Evolutionary conservation across 345 rosid genomes (phyloP).

Genomic region (Eucalyptus coolabah): DNA sequence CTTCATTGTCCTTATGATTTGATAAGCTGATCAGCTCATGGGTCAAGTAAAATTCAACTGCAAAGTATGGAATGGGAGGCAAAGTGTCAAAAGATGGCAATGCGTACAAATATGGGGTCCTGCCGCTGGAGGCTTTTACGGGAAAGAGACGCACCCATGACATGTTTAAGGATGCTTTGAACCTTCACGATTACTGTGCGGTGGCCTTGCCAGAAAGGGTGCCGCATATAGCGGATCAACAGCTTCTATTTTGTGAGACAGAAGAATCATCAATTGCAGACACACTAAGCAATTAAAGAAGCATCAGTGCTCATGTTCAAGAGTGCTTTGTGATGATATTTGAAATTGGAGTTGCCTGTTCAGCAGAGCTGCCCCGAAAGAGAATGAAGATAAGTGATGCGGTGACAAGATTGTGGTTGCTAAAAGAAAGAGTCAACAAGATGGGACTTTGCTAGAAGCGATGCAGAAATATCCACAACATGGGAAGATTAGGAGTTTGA

Average conservation of each 20-base stretch:
- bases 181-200: fast-evolving
- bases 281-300: too few species aligned
- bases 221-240: fast-evolving
- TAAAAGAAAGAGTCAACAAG: neutral
- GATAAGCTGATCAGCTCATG: neutral
- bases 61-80: neutral
- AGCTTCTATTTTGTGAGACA: too few species aligned
- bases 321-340: fast-evolving
- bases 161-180: too few species aligned
- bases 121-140: too few species aligned
- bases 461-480: neutral
- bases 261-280: too few species aligned
- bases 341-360: too few species aligned
- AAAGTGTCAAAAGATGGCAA: neutral
- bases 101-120: neutral
- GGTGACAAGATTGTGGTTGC: fast-evolving
- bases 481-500: neutral
- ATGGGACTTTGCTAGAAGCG: neutral
- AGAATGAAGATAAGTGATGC: too few species aligned
- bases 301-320: too few species aligned
- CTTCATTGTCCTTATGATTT: neutral
- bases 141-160: too few species aligned
- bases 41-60: neutral
- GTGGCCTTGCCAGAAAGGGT: too few species aligned
- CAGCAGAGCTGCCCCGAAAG: too few species aligned